Evolutionary conservation across 352 stramenopile species (phyloP), one percentile per base, ranked within the genome.

Genomic region (Hyaloperonospora brassicae): DNA sequence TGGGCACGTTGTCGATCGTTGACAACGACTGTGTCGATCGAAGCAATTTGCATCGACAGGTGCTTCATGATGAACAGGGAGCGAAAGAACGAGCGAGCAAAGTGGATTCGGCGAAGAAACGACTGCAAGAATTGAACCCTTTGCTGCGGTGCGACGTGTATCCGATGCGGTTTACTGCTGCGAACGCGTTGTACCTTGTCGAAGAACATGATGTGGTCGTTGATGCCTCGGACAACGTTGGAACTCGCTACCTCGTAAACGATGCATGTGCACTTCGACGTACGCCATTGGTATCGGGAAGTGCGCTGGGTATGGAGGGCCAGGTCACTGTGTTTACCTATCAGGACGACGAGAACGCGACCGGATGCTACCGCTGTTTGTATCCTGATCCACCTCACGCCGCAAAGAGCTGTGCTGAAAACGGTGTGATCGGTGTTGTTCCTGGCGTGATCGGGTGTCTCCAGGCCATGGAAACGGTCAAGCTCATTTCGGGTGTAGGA

Each of bases 11-110:
- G n/a, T 84, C 72, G 3, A 62, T 99, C 31, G 86, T 98, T 3
- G 97, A 99, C 66, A 81, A 91, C 59, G 97, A 99, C 70, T 41
- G 50, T 54, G 95, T 99, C 22, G 95, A 99, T 47, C 72, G 82
- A 39, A 97, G 81, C 48, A 99, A 99, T 72, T 69, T 99, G 52
- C 97, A 99, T 64, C 78, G 95, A 5, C 97, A 99, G 69, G 76
- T 98, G 47, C 79, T 98, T 23, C 95, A 98, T 62, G 86, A 85
- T 51, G 81, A 96, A 52, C 54, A 57, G 1, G 76, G 86, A 43
- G 62, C 93, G 0, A 79, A 79, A 1, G n/a, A 57, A 10, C 17
- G 21, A 13, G 64, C 81, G 58, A 88, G 86, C 44, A 99, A 98
- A 62, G 94, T 95, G 13, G 47, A 81, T 11, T 98, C 92, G 9